Evolutionary conservation across 2,329 filamentous ascomycete species (phyloP).

Genomic region (Blastomyces parvus): DNA sequence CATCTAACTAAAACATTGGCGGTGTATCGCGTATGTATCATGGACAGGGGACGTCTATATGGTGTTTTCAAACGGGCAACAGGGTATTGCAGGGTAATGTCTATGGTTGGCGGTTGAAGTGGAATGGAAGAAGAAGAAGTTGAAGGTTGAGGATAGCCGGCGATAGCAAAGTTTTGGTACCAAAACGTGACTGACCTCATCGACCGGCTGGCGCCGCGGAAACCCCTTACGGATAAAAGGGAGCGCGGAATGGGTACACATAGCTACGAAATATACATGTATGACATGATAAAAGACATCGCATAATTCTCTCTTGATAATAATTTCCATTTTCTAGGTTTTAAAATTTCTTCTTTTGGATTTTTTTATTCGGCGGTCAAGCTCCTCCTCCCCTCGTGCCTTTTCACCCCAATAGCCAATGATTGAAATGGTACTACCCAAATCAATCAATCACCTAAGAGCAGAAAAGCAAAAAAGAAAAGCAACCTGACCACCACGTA

Average conservation of each 20-base stretch:
- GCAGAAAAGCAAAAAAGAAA: background rate
- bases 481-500: no score
- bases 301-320: no score
- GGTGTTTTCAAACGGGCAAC: background rate
- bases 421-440: background rate
- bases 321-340: background rate
- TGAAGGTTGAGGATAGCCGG: background rate
- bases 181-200: background rate
- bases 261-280: no score
- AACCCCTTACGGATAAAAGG: no score
- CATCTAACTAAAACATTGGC: conserved; percentile 1
- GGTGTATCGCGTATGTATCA: background rate
- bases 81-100: background rate
- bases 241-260: no score
- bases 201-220: background rate
- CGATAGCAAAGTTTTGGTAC: background rate
- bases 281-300: no score
- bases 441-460: background rate
- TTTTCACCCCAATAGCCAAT: background rate
- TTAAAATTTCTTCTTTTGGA: conserved; percentile 6
- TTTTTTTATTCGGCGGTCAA: conserved; percentile 6
- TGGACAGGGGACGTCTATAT: background rate
- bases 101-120: background rate
- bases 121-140: background rate
- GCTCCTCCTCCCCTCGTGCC: background rate